Base-by-base conservation (phyloP, 2,329 filamentous ascomycete genomes). In the Alternaria longipes region DNA sequence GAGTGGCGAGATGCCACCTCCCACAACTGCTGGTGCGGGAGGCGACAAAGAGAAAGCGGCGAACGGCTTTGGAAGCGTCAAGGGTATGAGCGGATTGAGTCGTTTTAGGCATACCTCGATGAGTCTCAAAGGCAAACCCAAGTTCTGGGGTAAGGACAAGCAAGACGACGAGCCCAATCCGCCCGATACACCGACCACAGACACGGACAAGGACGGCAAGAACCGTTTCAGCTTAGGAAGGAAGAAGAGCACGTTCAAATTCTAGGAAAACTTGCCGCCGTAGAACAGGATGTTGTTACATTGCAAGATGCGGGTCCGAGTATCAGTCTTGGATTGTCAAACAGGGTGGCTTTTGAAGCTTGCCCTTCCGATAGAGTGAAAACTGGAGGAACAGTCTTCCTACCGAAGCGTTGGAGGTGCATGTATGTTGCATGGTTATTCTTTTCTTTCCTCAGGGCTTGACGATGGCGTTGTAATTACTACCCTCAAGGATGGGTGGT, bases 91-190 rank as follows among this genome's bases (percentile, higher is more conserved):
- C 52, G 78, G 81, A 8, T 81, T 95, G 42, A 88, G 87, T 70
- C 85, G 91, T 45, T 89, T 91, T 65, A 87, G 89, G 68, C 85
- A 89, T 56, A 88, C 88, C 9, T 92, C 90, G 77, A 94, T 92
- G 81, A 93, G 91, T 65, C 86, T 97, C 82, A 87, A 91, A 50
- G 87, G 90, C 64, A 92, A 90, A 78, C 91, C 91, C 67, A 89
- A 92, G 71, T 86, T 85, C 32, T 91, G 91, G 72, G 73, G 40
- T 75, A 80, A 18, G 62, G 71, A 74, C 30, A 74, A 74, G 41
- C 51, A 54, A 22, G 50, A 64, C 14, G 66, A 57, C 4, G 70
- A 69, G 18, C 53, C 51, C 8, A 52, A 46, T 11, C 53, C 68
- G 54, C 73, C 68, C 20, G 66, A 64, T 34, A 55, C 60, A 55